These are phyloP conservation scores for Scedosporium dehoogii DNA, from an alignment of 2,329 filamentous ascomycete genomes.

Conservation along the genomic window DNA sequence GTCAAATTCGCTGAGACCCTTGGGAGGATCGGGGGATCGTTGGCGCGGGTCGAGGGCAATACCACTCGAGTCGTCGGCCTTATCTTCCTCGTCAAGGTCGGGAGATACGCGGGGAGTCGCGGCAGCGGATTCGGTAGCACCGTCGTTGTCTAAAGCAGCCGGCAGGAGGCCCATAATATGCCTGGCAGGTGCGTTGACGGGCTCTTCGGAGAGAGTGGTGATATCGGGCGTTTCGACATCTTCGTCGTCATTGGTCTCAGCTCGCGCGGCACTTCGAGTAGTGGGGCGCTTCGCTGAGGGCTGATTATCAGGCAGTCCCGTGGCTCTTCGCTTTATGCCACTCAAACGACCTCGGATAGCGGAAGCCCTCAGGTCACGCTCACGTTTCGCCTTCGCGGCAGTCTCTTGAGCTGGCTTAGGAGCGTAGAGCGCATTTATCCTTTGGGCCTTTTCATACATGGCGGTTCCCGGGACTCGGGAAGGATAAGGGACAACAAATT, in stretches of 20 bases:
- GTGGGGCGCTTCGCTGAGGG: conserved; percentile 36
- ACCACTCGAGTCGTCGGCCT: conserved; percentile 5
- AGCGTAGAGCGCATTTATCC: conserved; percentile 21
- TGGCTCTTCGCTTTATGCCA: conserved; percentile 39
- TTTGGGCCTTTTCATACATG: conserved; percentile 27
- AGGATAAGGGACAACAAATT: conserved; percentile 32
- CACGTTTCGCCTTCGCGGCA: conserved; percentile 4
- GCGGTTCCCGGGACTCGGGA: conserved; percentile 31
- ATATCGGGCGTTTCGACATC: conserved; percentile 16
- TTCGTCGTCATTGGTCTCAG: conserved; percentile 7
- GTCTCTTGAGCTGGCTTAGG: conserved; percentile 18
- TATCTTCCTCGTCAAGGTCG: conserved; percentile 8
- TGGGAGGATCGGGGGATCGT: conserved; percentile 27
- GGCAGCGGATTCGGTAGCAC: conserved; percentile 7
- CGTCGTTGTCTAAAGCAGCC: conserved; percentile 4
- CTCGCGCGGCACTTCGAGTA: conserved; percentile 19
- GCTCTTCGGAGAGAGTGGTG: conserved; percentile 1
- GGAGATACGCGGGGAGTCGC: conserved; percentile 6
- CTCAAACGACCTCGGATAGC: conserved; percentile 10
- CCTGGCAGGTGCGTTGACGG: conserved; percentile 8
- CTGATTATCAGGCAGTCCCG: conserved; percentile 37
- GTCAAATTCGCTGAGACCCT: conserved; percentile 36
- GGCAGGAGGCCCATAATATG: conserved; percentile 24
- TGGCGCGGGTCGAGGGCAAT: conserved; percentile 19
- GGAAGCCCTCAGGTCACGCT: conserved; percentile 8